phyloP scores from a whole-genome alignment of 2,329 filamentous ascomycete genomes.

The Fusarium buxicola region DNA sequence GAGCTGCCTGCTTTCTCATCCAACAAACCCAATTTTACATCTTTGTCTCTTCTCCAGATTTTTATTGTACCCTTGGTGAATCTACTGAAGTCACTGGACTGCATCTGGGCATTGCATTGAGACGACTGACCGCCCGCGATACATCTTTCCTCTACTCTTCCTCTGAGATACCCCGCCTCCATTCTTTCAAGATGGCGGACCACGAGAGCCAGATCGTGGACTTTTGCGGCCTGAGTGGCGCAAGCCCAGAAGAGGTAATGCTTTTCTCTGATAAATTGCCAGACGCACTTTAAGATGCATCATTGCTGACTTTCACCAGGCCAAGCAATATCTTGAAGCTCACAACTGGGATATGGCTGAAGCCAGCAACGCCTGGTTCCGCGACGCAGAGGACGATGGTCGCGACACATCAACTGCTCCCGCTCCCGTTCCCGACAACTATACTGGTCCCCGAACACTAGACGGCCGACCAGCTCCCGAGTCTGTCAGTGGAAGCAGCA shows the following conservation, averaged over 20 bases:
- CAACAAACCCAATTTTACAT: constrained; percentile 11
- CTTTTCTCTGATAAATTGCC: background rate
- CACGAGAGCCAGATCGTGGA: constrained; percentile 45
- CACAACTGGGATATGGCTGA: constrained; percentile 74
- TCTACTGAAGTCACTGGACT: background rate
- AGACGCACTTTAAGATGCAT: too few relatives aligned
- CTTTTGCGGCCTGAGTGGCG: constrained; percentile 45
- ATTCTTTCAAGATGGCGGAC: constrained; percentile 47
- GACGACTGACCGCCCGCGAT: background rate
- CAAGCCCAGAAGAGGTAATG: constrained; percentile 46
- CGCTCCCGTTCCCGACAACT: constrained; percentile 51
- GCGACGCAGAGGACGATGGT: constrained; percentile 61
- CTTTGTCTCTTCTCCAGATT: background rate
- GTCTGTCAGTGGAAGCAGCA: constrained; percentile 45
- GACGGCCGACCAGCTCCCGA: constrained; percentile 70
- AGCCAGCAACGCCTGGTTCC: constrained; percentile 72
- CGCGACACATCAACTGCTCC: constrained; percentile 58
- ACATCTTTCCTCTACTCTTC: background rate
- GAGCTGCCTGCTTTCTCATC: constrained; percentile 42
- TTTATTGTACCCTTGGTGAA: background rate
- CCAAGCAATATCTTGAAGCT: constrained; percentile 72
- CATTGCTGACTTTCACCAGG: constrained; percentile 57
- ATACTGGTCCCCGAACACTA: constrained; percentile 71
- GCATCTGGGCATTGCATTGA: too few relatives aligned
- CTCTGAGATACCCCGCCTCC: constrained; percentile 39